These are phyloP conservation scores for Cladobotryum protrusum DNA, from an alignment of 2,329 filamentous ascomycete species.

Conservation along the genomic window DNA sequence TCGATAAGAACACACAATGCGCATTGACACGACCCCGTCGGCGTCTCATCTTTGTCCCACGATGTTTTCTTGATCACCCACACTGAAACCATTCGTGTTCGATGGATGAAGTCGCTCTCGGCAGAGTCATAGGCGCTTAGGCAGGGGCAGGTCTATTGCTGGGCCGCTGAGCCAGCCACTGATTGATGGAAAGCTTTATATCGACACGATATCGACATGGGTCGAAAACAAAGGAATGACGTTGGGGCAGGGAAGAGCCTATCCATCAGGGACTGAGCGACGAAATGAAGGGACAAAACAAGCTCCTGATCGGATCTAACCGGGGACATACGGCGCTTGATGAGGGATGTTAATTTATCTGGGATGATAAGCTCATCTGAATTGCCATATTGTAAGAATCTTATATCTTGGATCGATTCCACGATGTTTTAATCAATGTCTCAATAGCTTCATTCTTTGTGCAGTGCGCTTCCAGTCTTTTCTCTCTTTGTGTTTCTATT, in stretches of 20 bases:
- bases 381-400: not conserved
- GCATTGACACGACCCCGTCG: not conserved
- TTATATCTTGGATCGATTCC: not conserved
- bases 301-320: not conserved
- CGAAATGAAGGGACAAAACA: slow-evolving; percentile 9
- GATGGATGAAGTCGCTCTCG: not conserved
- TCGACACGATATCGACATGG: too few relatives aligned
- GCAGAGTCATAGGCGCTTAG: not conserved
- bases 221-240: slow-evolving; percentile 1
- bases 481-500: slow-evolving; percentile 6
- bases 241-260: not conserved
- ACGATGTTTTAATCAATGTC: slow-evolving; percentile 3
- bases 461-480: slow-evolving; percentile 8
- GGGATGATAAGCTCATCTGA: not conserved
- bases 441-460: slow-evolving; percentile 13
- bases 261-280: not conserved
- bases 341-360: not conserved
- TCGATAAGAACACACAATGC: slow-evolving; percentile 3
- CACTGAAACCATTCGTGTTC: slow-evolving; percentile 10
- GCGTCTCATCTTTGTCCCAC: slow-evolving; percentile 9
- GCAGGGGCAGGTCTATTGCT: not conserved
- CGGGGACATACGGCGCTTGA: too few relatives aligned
- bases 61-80: not conserved
- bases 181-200: not conserved
- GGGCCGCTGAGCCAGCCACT: not conserved